A percentile compares a stretch with the other conserved stretches of the same genome.
phyloP scores from a whole-genome alignment of 257 asterid species.

The Primulina huaijiensis region DNA sequence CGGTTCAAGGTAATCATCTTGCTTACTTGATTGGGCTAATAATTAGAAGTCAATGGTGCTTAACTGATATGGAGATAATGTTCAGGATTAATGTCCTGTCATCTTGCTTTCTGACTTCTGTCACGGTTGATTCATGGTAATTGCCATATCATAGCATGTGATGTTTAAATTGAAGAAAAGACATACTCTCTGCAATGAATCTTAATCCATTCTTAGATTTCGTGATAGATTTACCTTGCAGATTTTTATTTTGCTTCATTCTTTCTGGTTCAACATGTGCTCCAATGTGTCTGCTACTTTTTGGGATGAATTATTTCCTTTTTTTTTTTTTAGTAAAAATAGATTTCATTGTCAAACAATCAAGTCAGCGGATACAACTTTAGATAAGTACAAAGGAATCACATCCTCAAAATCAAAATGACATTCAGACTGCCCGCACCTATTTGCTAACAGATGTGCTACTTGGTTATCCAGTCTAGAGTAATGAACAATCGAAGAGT shows the following conservation, averaged over 20 bases:
- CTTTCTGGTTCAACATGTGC: background rate
- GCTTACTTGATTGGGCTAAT: slow-evolving; percentile 23
- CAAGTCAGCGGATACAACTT: no score
- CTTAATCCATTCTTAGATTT: background rate
- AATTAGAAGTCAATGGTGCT: slow-evolving; percentile 8
- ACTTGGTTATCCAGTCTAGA: no score
- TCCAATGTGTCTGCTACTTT: no score
- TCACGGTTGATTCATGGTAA: background rate
- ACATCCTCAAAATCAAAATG: no score
- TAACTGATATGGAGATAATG: slow-evolving; percentile 10
- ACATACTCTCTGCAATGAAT: background rate
- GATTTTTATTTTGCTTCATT: background rate
- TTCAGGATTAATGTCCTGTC: background rate
- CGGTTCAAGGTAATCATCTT: slow-evolving; percentile 58
- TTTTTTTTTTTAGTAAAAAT: no score
- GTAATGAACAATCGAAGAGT: no score
- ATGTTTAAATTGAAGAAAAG: background rate
- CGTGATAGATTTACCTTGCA: background rate
- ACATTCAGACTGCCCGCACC: no score
- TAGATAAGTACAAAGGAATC: no score
- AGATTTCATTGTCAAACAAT: no score
- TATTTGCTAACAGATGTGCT: no score
- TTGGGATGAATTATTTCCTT: no score
- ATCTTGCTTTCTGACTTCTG: background rate
- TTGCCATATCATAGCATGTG: background rate